Conservation (phyloP, 176 grass and related monocot genomes). For the Avena sativa region DNA sequence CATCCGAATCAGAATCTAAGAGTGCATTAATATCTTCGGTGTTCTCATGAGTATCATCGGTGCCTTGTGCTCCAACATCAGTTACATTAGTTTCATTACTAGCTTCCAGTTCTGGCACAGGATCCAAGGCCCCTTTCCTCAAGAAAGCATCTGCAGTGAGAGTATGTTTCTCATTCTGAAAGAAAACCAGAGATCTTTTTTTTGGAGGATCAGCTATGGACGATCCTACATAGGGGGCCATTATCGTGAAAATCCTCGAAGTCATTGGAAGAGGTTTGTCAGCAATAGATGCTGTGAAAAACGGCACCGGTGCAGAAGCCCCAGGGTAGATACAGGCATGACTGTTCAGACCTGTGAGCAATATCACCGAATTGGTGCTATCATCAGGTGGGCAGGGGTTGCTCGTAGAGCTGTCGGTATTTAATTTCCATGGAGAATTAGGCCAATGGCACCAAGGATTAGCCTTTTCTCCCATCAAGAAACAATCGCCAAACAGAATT, state of each 20-base stretch:
- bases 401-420: slow-evolving; percentile 16
- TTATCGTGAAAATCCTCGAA: slow-evolving; percentile 35
- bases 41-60: slow-evolving; percentile 80
- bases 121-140: slow-evolving; percentile 37
- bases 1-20: slow-evolving; percentile 83
- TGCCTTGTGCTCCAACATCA: slow-evolving; percentile 52
- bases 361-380: slow-evolving; percentile 48
- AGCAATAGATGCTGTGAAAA: slow-evolving; percentile 32
- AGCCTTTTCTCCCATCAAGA: slow-evolving; percentile 65
- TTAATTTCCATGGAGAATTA: slow-evolving; percentile 63
- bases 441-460: slow-evolving; percentile 57
- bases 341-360: slow-evolving; percentile 47
- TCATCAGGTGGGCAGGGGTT: slow-evolving; percentile 54
- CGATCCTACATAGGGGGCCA: slow-evolving; percentile 28
- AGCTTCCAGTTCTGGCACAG: slow-evolving; percentile 62
- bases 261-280: slow-evolving; percentile 25
- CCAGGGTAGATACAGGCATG: slow-evolving; percentile 40
- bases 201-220: slow-evolving; percentile 5
- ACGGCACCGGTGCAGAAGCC: slow-evolving; percentile 40
- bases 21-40: slow-evolving; percentile 85
- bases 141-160: slow-evolving; percentile 26
- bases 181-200: slow-evolving; percentile 53
- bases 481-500: slow-evolving; percentile 44
- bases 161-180: slow-evolving; percentile 43
- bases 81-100: slow-evolving; percentile 75